Evolutionary conservation across 257 asterid species (phyloP).

Genomic region (Euphrasia confusa): DNA sequence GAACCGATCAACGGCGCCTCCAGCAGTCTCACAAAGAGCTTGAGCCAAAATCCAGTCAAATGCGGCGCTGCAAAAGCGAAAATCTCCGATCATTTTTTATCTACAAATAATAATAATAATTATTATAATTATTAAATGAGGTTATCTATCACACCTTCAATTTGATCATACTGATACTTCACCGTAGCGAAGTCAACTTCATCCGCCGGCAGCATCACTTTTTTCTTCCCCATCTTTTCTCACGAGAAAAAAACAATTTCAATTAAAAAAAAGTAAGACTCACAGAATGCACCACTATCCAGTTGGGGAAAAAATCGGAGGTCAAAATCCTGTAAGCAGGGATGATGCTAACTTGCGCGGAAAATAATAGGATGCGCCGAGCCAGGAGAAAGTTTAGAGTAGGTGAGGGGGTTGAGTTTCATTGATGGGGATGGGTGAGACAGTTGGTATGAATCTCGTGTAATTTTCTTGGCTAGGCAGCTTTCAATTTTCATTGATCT

Average conservation of each 20-base stretch:
- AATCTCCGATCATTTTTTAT: background rate
- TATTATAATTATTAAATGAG: too few relatives aligned
- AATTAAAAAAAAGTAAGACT: conserved; percentile 4
- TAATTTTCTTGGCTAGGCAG: too few relatives aligned
- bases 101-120: background rate
- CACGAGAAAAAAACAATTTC: background rate
- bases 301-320: background rate
- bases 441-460: conserved; percentile 11
- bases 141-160: conserved; percentile 46
- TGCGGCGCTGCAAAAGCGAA: conserved; percentile 74
- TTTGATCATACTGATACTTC: conserved; percentile 49
- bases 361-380: conserved; percentile 21
- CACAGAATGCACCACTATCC: background rate
- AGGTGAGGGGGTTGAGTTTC: conserved; percentile 18
- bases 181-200: conserved; percentile 67
- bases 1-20: conserved; percentile 70
- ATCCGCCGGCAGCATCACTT: conserved; percentile 68
- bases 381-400: conserved; percentile 1
- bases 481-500: too few relatives aligned
- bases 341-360: conserved; percentile 2
- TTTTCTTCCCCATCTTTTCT: conserved; percentile 65
- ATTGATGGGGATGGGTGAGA: conserved; percentile 1
- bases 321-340: background rate
- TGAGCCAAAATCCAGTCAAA: conserved; percentile 71
- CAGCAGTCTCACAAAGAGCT: conserved; percentile 48